These are phyloP conservation scores for Fusarium sp. DNA, from an alignment of 2,329 filamentous ascomycete genomes.

Conservation along the genomic window DNA sequence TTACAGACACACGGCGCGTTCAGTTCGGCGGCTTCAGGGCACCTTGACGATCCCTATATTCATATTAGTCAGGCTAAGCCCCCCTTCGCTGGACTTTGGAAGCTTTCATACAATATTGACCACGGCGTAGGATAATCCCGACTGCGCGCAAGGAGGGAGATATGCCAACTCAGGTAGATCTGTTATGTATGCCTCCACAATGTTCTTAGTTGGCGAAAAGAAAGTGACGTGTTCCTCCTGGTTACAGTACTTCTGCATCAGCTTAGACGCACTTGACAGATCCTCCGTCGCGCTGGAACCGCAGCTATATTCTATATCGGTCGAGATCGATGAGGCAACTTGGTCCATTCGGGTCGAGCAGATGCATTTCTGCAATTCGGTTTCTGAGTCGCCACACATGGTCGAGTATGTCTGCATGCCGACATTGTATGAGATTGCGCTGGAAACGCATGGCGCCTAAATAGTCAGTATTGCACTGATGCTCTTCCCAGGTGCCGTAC, in stretches of 20 bases:
- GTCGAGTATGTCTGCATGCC: conserved; percentile 52
- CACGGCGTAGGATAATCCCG: conserved; percentile 45
- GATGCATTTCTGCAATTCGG: conserved; percentile 61
- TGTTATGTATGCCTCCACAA: conserved; percentile 59
- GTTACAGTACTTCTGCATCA: conserved; percentile 60
- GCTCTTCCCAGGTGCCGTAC: conserved; percentile 41
- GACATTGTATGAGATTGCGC: conserved; percentile 57
- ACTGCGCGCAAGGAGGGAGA: conserved; percentile 51
- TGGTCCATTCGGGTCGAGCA: conserved; percentile 56
- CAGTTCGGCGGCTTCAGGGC: conserved; percentile 51
- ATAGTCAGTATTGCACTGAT: background rate
- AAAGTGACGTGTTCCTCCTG: conserved; percentile 53
- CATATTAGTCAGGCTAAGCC: background rate
- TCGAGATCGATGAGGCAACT: conserved; percentile 51
- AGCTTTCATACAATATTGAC: conserved; percentile 40
- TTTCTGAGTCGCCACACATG: conserved; percentile 54
- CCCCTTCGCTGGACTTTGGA: background rate
- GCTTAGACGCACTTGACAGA: conserved; percentile 55
- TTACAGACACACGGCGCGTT: conserved; percentile 62
- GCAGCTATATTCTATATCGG: conserved; percentile 54
- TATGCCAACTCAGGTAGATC: conserved; percentile 56
- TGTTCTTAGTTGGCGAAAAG: conserved; percentile 51
- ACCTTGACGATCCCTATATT: conserved; percentile 37
- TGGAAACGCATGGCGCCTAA: conserved; percentile 61
- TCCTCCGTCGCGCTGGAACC: conserved; percentile 59